Evolutionary conservation across 1,284 basidiomycete genomes (phyloP), one percentile per base, ranked within the genome.

Genomic region (Vanrija pseudolonga): DNA sequence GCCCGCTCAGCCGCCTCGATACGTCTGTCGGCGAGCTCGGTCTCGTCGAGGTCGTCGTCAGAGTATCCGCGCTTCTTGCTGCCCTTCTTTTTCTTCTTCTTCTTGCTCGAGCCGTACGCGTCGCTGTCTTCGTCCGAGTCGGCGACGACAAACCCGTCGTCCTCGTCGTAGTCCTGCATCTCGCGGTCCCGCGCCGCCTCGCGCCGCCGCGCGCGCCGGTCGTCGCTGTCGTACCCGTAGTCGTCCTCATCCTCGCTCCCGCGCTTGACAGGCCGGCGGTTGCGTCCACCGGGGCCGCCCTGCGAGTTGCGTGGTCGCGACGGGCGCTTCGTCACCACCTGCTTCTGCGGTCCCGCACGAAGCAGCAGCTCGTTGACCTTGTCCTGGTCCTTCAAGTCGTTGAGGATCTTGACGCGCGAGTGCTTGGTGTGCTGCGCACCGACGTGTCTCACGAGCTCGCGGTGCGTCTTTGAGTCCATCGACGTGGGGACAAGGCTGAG

Each of bases 121-220:
- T 63, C 67, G 12, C 64, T 63, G 19, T 70, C 67, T 40, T 64
- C 62, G 12, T 71, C 68, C 7, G 57, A 57, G 55, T 73, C 71
- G 17, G 67, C 70, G 12, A 75, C 71, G 17, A 75, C 67, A 52
- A 75, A 75, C 22, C 73, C 73, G 56, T 75, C 73, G 50, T 74
- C 71, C 45, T 74, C 72, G 43, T 72, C 69, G 47, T 74, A 72
- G 24, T 64, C 63, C 39, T 53, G 47, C 15, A n/a, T 39, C 14
- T 49, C 50, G 15, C 51, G 42, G 4, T 39, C 50, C n/a, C 36
- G 39, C 19, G 39, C 39, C 39, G n/a, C 38, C 17, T 50, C 55
- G 17, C 51, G 43, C 17, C 47, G 24, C 18, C 58, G 44, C 23
- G 28, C 47, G 22, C 43, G 32, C 43, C 17, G 51, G 12, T 32